Percentiles rank a stretch among this genome's conserved stretches.
These are phyloP conservation scores for Arthrobotrys megalospora DNA, from an alignment of 2,329 filamentous ascomycete genomes.

Conservation along the genomic window DNA sequence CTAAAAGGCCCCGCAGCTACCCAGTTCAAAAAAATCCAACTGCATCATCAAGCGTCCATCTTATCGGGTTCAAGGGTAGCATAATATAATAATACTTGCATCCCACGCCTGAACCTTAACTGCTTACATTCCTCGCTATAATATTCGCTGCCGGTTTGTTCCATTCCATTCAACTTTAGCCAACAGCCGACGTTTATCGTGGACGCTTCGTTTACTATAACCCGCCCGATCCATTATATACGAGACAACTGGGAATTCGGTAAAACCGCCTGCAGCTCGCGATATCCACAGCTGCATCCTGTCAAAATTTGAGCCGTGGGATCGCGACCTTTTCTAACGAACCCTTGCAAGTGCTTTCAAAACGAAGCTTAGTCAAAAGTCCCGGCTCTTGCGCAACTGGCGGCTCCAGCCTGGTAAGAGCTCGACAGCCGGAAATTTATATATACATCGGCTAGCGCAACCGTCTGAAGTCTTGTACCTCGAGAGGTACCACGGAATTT, in stretches of 20 bases:
- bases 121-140: slow-evolving; percentile 8
- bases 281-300: slow-evolving; percentile 34
- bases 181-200: slow-evolving; percentile 23
- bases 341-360: slow-evolving; percentile 38
- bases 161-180: slow-evolving; percentile 18
- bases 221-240: slow-evolving; percentile 37
- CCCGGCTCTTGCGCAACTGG: slow-evolving; percentile 54
- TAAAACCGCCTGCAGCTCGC: slow-evolving; percentile 40
- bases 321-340: slow-evolving; percentile 30
- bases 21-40: slow-evolving; percentile 23
- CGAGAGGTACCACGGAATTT: slow-evolving; percentile 17
- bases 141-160: slow-evolving; percentile 22
- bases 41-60: slow-evolving; percentile 32
- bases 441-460: slow-evolving; percentile 41
- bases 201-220: slow-evolving; percentile 15
- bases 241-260: slow-evolving; percentile 33
- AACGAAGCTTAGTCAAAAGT: slow-evolving; percentile 28
- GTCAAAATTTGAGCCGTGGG: slow-evolving; percentile 47
- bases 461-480: slow-evolving; percentile 33
- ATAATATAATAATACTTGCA: slow-evolving; percentile 17
- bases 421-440: slow-evolving; percentile 33
- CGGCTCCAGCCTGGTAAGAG: slow-evolving; percentile 42
- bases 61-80: slow-evolving; percentile 32
- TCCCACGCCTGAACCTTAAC: slow-evolving; percentile 14
- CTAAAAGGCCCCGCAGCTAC: slow-evolving; percentile 53